These are phyloP conservation scores for Cupressus sempervirens DNA, from an alignment of 75 land plant species.

Conservation along the genomic window DNA sequence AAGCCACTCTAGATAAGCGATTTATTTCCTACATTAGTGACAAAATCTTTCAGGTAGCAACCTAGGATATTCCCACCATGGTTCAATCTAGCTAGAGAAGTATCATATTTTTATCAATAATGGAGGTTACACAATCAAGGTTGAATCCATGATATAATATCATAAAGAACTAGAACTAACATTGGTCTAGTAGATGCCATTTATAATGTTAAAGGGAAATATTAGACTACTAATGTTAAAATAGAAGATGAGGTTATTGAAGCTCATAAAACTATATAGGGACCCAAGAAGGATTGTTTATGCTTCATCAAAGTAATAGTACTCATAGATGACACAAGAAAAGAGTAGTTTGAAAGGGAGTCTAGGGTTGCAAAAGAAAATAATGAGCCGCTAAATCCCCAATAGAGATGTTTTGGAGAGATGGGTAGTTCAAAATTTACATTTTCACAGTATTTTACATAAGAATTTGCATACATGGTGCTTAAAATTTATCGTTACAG, in stretches of 20 bases:
- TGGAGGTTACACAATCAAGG: conserved; percentile 83
- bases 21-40: conserved; percentile 82
- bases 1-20: conserved; percentile 51
- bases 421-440: no score
- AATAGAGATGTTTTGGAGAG: no score
- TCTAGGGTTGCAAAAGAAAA: conserved; percentile 51
- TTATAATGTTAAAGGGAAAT: conserved; percentile 61
- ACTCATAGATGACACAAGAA: conserved; percentile 71
- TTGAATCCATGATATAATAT: conserved; percentile 78
- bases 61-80: conserved; percentile 70
- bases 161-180: conserved; percentile 77
- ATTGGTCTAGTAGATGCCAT: conserved; percentile 55
- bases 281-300: conserved; percentile 41
- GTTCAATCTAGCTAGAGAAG: conserved; percentile 42
- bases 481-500: no score
- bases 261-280: conserved; percentile 26
- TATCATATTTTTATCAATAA: conserved; percentile 80
- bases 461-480: no score
- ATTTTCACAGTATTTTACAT: no score
- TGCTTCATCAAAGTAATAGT: conserved; percentile 54
- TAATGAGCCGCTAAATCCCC: conserved; percentile 50
- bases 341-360: conserved; percentile 60
- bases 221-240: conserved; percentile 66
- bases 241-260: conserved; percentile 46
- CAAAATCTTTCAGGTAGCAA: conserved; percentile 75